phyloP scores from a whole-genome alignment of 2,329 filamentous ascomycete species.

The Penicillium hordei region DNA sequence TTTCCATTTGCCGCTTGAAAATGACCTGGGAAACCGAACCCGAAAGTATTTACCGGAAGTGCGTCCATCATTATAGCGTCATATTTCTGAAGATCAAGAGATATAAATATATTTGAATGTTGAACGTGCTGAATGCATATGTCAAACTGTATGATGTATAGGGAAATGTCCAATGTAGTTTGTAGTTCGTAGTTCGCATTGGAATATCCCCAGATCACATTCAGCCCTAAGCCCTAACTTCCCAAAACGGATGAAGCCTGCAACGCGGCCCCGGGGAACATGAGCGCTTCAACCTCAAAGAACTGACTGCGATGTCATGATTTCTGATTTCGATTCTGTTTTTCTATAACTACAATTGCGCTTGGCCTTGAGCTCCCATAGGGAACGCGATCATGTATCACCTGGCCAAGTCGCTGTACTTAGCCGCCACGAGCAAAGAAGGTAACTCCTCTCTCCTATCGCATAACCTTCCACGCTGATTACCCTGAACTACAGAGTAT shows the following conservation, averaged over 20 bases:
- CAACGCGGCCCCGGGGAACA: neutral
- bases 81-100: neutral
- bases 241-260: slow-evolving; percentile 26
- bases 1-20: slow-evolving; percentile 1
- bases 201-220: neutral
- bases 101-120: neutral
- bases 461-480: neutral
- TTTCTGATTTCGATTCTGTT: neutral
- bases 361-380: slow-evolving; percentile 21
- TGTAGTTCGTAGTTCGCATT: neutral
- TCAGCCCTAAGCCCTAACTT: slow-evolving; percentile 32
- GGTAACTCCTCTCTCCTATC: slow-evolving; percentile 51
- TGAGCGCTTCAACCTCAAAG: neutral
- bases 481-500: slow-evolving; percentile 65
- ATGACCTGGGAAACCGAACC: neutral
- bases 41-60: neutral
- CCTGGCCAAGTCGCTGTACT: slow-evolving; percentile 89
- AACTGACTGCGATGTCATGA: slow-evolving; percentile 24
- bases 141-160: neutral
- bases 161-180: neutral
- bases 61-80: neutral
- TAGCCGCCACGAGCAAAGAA: slow-evolving; percentile 96
- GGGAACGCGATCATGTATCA: slow-evolving; percentile 72
- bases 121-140: neutral
- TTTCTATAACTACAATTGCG: slow-evolving; percentile 5